Evolutionary conservation across 2,329 filamentous ascomycete species (phyloP), one percentile per base, ranked within the genome.

Genomic region (Ceratocystis colombiana): DNA sequence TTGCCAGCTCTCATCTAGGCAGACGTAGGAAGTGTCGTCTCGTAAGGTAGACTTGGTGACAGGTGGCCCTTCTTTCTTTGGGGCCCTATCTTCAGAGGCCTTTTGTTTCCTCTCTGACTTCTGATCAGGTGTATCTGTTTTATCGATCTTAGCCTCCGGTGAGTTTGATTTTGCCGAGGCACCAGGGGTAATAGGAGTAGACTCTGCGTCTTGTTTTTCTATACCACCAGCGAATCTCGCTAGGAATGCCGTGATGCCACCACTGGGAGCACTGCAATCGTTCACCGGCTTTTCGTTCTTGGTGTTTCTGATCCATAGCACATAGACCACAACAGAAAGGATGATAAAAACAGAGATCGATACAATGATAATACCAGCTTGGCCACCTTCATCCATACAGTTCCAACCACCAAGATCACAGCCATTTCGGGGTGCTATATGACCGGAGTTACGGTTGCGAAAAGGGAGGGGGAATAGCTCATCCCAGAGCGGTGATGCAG

Each of bases 331-430:
- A 30, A 50, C 62, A 46, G 22, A 17, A 12, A 62, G 20, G n/a
- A 64, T 48, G 7, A 59, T 6, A 8, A n/a, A 15, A 8, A 62
- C 6, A 61, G 64, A 4, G 20, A 64, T 44, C 22, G 55, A 22
- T 10, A 67, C 50, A n/a, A 59, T n/a, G 44, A 67, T 63, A 6
- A 63, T 45, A 15, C 66, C 66, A 15, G 50, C 62, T 17, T 62
- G 62, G 8, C 55, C 61, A 20, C 66, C 30, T 30, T 64, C 53
- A 25, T 61, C 41, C 55, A 67, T 55, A 30, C 66, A 67, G 30
- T 20, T 12, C 66, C 66, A 67, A 20, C 66, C 66, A 0, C 66
- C 66, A 22, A 64, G 37, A 28, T 53, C 37, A 45, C 63, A 68
- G 46, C 30, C 66, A 53, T 66, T 66, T 44, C 46, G 65, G n/a